phyloP scores from a whole-genome alignment of 345 rosid genomes.

The Diplotaxis tenuifolia region DNA sequence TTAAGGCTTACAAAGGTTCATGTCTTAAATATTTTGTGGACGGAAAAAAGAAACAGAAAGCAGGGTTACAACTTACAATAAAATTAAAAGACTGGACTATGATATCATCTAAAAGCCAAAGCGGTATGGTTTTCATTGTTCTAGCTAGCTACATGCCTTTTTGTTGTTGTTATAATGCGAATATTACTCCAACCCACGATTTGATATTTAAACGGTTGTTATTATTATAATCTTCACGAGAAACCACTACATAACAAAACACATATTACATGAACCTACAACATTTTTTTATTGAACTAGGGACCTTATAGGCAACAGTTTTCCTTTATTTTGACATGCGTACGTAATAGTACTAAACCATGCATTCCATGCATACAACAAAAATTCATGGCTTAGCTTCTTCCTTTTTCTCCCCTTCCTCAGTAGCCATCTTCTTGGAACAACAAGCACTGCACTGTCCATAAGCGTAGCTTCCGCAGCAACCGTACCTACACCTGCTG shows the following conservation, averaged over 20 bases:
- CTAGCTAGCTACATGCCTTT: background rate
- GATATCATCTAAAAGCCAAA: too few species aligned
- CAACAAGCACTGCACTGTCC: conserved; percentile 18
- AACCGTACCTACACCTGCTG: conserved; percentile 20
- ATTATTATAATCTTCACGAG: background rate
- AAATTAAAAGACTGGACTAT: too few species aligned
- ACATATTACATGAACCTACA: conserved; percentile 2
- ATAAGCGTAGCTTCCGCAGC: conserved; percentile 5
- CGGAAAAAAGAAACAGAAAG: too few species aligned
- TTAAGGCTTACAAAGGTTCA: too few species aligned
- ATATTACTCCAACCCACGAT: background rate
- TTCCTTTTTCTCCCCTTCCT: background rate
- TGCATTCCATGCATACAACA: conserved; percentile 30
- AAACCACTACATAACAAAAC: background rate
- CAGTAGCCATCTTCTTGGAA: background rate
- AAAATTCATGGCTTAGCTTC: background rate
- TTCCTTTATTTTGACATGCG: conserved; percentile 17
- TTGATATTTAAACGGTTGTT: conserved; percentile 7
- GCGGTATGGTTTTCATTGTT: background rate
- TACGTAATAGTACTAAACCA: conserved; percentile 16
- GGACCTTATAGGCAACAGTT: conserved; percentile 2
- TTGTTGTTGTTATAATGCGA: background rate
- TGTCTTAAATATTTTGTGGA: too few species aligned
- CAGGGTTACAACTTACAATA: too few species aligned
- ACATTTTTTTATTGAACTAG: conserved; percentile 6